Base-by-base conservation (phyloP, 305 asterid genomes). In the Fraxinus albicans region DNA sequence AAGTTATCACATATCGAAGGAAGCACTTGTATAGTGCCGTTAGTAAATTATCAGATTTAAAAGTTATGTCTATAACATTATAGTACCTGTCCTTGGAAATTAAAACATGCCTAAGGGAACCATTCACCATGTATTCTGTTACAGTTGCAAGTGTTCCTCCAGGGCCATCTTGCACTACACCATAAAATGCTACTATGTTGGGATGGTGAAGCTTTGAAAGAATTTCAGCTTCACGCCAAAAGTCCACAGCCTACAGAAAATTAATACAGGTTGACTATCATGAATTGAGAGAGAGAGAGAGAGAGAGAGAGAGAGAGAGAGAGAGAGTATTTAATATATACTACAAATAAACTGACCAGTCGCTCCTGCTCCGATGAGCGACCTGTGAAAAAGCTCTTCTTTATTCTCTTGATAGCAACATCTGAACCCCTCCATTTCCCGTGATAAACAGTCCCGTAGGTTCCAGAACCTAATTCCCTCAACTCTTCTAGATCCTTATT, bases 401-500 rank as follows among this genome's bases (percentile, higher is more conserved):
- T 95, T 80, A 93, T 90, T 89, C 98, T 89, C 90, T 93, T 95
- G 82, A 95, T 95, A 84, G 99, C 99, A 80, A 95, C 98, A 89
- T 95, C 99, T 72, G 97, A 89, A 81, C 98, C 99, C 82, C 99
- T 93, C 99, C 98, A 95, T 89, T 94, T 95, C 85, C 98, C 99
- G 82, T 95, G 99, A 86, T 93, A 95, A 55, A 95, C 99, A 80
- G 98, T 95, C 73, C 99, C 99, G 82, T 92, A 95, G 74, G 99
- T 93, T 87, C 98, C 99, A 81, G 99, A 94, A 76, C 99, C 99
- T 87, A 95, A 83, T 88, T 95, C 98, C 90, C 86, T 92, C 86
- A 94, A 88, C 89, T 95, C 98, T 90, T 95, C 99, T 82, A 95
- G 98, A 89, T 95, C 99, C 84, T 86, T 92, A 86, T 95, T 90